Base-by-base conservation (phyloP, 1,284 basidiomycete genomes). In the Lignosus rhinocerotis region DNA sequence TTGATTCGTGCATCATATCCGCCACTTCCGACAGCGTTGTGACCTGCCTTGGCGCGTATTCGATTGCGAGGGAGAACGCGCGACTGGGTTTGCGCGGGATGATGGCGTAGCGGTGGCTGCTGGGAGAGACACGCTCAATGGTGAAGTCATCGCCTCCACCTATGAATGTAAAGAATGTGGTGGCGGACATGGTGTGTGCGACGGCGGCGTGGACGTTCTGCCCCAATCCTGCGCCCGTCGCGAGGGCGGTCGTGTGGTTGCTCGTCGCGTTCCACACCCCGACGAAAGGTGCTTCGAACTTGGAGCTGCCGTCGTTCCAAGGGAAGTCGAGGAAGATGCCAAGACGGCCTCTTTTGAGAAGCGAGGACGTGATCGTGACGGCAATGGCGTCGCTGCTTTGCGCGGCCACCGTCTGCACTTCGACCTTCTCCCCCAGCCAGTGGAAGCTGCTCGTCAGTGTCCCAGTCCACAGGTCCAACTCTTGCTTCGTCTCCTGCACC, bases 251-350 rank as follows among this genome's bases (percentile, higher is more conserved):
- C 3, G 78, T 81, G 60, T 85, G 83, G 47, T 77, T 79, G 11
- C 71, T 64, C 1, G 80, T 77, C 49, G 72, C 72, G 61, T 81
- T 78, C 72, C 72, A 85, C 17, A 69, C 68, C 1, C 84, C 84
- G 0, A 86, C 84, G 63, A 84, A 84, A 0, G 83, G 84, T 7
- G 80, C 83, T 25, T 76, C 76, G 68, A 85, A 86, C 64, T 85
- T 84, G 19, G 70, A 56, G 42, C 66, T 72, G 4, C 84, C 84
- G 61, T 84, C 83, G 66, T 80, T 81, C 82, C 83, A 86, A 8
- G 83, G 83, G 65, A 83, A 85, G 66, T 86, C 83, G n/a, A 86
- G 61, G 69, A 83, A 85, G 0, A 84, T 19, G 0, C 78, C 81
- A 6, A 84, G 68, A 46, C 70, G 70, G 6, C 77, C 75, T n/a